These are phyloP conservation scores for Suillus tomentosus DNA, from an alignment of 768 basidiomycete genomes.

Conservation along the genomic window DNA sequence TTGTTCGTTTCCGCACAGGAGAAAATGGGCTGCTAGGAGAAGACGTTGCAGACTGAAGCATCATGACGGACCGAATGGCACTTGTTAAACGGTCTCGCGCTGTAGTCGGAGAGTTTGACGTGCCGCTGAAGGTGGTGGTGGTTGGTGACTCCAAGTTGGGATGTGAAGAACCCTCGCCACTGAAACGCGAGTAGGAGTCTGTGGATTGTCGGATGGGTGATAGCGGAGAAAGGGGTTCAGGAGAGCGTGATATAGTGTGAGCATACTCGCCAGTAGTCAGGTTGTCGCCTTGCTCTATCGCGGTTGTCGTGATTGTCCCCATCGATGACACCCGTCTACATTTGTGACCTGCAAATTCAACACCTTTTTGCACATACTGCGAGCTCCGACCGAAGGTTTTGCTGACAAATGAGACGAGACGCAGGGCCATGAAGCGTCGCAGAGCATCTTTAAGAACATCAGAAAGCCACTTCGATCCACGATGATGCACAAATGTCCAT, in stretches of 20 bases:
- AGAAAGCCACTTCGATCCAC: constrained; percentile 69
- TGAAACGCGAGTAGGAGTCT: constrained; percentile 3
- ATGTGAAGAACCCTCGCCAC: background rate
- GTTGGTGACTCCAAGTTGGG: background rate
- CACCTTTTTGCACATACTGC: constrained; percentile 6
- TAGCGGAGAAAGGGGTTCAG: constrained; percentile 10
- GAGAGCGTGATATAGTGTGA: constrained; percentile 6
- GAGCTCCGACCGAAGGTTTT: constrained; percentile 5
- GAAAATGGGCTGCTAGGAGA: constrained; percentile 13
- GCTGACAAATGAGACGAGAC: constrained; percentile 25
- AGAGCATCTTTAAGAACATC: constrained; percentile 55
- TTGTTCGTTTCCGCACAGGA: constrained; percentile 40
- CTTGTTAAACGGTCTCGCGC: constrained; percentile 32
- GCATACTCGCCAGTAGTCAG: background rate
- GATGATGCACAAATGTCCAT: constrained; percentile 61
- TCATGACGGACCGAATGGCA: constrained; percentile 43
- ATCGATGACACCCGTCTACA: constrained; percentile 9
- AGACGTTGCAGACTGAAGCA: constrained; percentile 29
- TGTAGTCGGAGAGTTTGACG: constrained; percentile 3
- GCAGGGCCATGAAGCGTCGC: constrained; percentile 37
- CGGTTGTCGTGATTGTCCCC: constrained; percentile 7
- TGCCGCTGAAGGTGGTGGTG: background rate
- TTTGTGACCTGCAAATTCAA: constrained; percentile 10
- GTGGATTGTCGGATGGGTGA: constrained; percentile 10
- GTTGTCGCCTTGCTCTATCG: constrained; percentile 12